Evolutionary conservation across 2,329 filamentous ascomycete species (phyloP).

Genomic region (Epichloe sibirici): DNA sequence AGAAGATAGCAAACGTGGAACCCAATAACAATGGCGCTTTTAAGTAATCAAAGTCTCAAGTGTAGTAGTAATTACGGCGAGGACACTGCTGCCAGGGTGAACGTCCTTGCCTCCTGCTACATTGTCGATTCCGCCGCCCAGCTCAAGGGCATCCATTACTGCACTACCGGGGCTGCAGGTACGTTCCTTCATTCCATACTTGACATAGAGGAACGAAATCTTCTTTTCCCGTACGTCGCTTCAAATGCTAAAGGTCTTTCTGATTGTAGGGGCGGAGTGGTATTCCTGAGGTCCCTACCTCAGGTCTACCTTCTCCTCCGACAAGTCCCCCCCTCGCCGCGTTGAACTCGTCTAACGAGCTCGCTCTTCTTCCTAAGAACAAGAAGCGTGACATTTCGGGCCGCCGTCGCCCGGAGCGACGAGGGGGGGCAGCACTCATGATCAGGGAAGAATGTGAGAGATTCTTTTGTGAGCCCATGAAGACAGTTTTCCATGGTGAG

Average conservation of each 20-base stretch:
- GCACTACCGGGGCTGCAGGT: constrained; percentile 81
- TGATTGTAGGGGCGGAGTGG: constrained; percentile 62
- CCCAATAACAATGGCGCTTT: constrained; percentile 44
- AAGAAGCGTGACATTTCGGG: constrained; percentile 31
- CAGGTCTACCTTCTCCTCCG: constrained; percentile 73
- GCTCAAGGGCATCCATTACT: constrained; percentile 84
- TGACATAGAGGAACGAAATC: not conserved
- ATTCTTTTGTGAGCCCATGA: constrained; percentile 97
- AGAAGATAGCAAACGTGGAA: constrained; percentile 12
- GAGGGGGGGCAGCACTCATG: constrained; percentile 86
- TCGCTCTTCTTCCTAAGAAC: constrained; percentile 49
- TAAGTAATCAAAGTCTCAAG: constrained; percentile 57
- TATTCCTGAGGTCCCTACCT: constrained; percentile 85
- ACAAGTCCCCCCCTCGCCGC: constrained; percentile 81
- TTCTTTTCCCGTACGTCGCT: not conserved
- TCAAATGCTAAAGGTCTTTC: constrained; percentile 9
- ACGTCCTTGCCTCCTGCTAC: constrained; percentile 87
- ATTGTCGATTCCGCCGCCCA: constrained; percentile 60
- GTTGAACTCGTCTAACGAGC: constrained; percentile 55
- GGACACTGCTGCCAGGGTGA: constrained; percentile 50
- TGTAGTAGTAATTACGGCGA: constrained; percentile 69
- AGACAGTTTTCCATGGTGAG: constrained; percentile 92
- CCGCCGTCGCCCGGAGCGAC: constrained; percentile 34
- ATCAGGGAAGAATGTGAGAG: constrained; percentile 99
- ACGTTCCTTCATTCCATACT: constrained; percentile 16